Base-by-base conservation (phyloP, 106 monocot species). In the Iris macrosiphon region DNA sequence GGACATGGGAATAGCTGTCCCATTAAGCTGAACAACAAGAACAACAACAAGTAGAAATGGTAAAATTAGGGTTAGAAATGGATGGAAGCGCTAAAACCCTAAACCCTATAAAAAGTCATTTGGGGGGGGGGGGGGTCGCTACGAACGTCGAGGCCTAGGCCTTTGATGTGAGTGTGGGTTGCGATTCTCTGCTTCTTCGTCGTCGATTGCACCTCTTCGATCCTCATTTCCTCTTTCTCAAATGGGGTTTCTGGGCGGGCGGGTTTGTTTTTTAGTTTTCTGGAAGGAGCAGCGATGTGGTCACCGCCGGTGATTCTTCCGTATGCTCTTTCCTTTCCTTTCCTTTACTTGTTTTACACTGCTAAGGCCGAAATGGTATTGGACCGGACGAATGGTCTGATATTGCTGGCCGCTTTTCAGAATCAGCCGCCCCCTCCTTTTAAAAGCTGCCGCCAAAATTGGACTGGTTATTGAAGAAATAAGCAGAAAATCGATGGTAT, bases 121-220 rank as follows among this genome's bases (percentile, higher is more conserved):
- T 25, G 12, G 28, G 55, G 13, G 9, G 11, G 15, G 9, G 47
- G 32, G 21, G 32, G 35, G 25, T 6, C 15, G 7, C 17, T 77
- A 87, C n/a, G n/a, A n/a, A n/a, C 87, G 37, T 87, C 81, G 63
- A 87, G 87, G 38, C 87, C 87, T 31, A 87, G 81, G 77, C 87
- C 87, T 61, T 87, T 87, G 71, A 87, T 87, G 71, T 87, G 87
- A 45, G 87, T 87, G 61, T 87, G 87, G 19, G 74, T 87, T 44
- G 87, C 87, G 67, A 87, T 78, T 21, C 86, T 60, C 60, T 87
- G 87, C 78, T 78, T 87, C 67, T 87, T 87, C 6, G 86, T 67
- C 3, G 77, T 70, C 25, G 86, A 86, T 67, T 86, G 86, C 3
- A 86, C 80, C 55, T 86, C 86, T 45, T 86, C 86, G 40, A 86